Conservation (phyloP, 1,284 basidiomycete species). For the Volvariella volvacea region DNA sequence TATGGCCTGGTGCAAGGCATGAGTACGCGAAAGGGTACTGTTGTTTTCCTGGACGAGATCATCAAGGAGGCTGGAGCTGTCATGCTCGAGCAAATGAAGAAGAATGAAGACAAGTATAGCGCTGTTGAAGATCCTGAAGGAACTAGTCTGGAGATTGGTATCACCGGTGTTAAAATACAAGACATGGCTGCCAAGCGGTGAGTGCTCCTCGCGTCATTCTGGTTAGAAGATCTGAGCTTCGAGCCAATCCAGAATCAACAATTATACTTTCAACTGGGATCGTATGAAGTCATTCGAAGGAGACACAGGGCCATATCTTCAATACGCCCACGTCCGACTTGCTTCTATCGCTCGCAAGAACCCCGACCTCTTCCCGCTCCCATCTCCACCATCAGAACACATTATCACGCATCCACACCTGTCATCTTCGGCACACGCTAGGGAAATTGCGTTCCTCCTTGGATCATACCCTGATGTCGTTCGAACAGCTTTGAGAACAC, state of each 20-base stretch:
- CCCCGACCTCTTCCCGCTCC: slow-evolving; percentile 80
- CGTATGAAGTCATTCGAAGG: slow-evolving; percentile 97
- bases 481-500: slow-evolving; percentile 75
- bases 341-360: slow-evolving; percentile 93
- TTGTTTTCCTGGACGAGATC: slow-evolving; percentile 95
- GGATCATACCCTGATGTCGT: slow-evolving; percentile 91
- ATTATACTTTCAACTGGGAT: slow-evolving; percentile 94
- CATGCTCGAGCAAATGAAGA: slow-evolving; percentile 97
- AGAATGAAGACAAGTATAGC: slow-evolving; percentile 91
- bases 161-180: slow-evolving; percentile 97
- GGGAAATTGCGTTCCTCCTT: slow-evolving; percentile 84
- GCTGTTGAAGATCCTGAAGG: slow-evolving; percentile 85
- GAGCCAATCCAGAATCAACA: slow-evolving; percentile 85
- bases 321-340: slow-evolving; percentile 95
- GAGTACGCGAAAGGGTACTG: slow-evolving; percentile 96
- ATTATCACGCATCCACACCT: slow-evolving; percentile 66
- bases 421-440: slow-evolving; percentile 64
- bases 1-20: slow-evolving; percentile 93
- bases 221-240: not conserved
- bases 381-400: slow-evolving; percentile 54
- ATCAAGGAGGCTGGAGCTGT: slow-evolving; percentile 84
- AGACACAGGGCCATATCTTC: slow-evolving; percentile 93
- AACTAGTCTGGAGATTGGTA: slow-evolving; percentile 83
- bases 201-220: slow-evolving; percentile 13
- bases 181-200: slow-evolving; percentile 94